phyloP scores from a whole-genome alignment of 176 grass and related monocot species.

The Dactylis glomerata region DNA sequence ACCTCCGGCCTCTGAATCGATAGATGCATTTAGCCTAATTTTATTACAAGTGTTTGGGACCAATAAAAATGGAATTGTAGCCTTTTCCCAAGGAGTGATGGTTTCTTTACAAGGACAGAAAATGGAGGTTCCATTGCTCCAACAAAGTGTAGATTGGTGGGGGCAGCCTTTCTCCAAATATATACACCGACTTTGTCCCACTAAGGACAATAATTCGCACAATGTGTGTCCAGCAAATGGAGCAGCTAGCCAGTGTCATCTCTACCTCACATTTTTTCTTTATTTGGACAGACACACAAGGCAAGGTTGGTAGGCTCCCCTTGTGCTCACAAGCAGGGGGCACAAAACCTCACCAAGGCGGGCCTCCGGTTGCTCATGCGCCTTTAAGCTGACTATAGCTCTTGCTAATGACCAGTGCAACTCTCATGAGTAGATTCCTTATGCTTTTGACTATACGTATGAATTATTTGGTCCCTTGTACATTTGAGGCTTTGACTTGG shows the following conservation, averaged over 20 bases:
- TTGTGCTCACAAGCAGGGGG: background rate
- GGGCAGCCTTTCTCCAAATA: background rate
- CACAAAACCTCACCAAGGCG: slow-evolving; percentile 16
- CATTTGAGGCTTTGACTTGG: background rate
- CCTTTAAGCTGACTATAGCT: slow-evolving; percentile 2
- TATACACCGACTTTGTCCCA: slow-evolving; percentile 30
- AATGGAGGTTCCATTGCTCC: slow-evolving; percentile 3
- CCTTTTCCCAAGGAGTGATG: background rate
- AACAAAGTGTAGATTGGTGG: slow-evolving; percentile 26
- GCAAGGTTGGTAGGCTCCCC: slow-evolving; percentile 13
- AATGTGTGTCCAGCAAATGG: slow-evolving; percentile 33
- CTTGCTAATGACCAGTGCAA: background rate
- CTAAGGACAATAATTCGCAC: slow-evolving; percentile 38
- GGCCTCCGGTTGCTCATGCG: slow-evolving; percentile 3
- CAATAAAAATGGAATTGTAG: background rate
- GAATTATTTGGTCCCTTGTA: background rate
- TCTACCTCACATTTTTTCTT: slow-evolving; percentile 38
- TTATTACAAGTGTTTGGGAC: background rate
- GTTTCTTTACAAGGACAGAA: background rate
- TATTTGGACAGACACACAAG: slow-evolving; percentile 23
- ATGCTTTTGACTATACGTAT: slow-evolving; percentile 11
- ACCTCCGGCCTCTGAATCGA: background rate
- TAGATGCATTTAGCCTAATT: background rate
- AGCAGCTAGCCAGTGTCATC: slow-evolving; percentile 29
- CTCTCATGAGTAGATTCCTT: slow-evolving; percentile 6